Conservation (phyloP, 495 filamentous ascomycete species). For the Aspergillus biplanus region DNA sequence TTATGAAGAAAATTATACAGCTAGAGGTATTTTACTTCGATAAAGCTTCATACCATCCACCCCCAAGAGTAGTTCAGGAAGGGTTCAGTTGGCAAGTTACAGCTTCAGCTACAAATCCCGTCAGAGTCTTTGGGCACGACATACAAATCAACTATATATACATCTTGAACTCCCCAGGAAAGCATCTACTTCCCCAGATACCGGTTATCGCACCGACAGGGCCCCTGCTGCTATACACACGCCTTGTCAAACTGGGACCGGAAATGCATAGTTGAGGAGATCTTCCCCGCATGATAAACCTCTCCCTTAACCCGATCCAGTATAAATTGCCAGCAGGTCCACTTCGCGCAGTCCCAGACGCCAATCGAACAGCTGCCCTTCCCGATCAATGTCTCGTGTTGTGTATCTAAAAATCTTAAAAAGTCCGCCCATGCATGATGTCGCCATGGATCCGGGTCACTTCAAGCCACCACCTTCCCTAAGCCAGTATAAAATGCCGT, state of each 20-base stretch:
- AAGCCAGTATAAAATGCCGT: neutral
- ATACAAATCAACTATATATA: too few species aligned
- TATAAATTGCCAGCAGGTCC: neutral
- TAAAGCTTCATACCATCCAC: too few species aligned
- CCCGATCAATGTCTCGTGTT: neutral
- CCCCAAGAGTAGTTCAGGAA: too few species aligned
- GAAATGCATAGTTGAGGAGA: neutral
- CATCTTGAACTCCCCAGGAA: too few species aligned
- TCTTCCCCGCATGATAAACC: neutral
- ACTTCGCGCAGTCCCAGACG: neutral
- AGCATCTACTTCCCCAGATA: too few species aligned
- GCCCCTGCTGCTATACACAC: neutral
- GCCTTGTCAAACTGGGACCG: neutral
- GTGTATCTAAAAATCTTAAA: neutral
- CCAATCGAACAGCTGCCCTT: neutral
- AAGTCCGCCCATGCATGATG: neutral
- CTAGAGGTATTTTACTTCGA: too few species aligned
- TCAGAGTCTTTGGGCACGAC: too few species aligned
- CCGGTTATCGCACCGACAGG: too few species aligned
- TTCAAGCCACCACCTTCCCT: neutral
- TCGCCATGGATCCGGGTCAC: neutral
- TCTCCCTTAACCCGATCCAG: neutral
- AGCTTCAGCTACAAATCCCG: too few species aligned
- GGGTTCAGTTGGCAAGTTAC: too few species aligned
- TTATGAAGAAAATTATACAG: neutral